Evolutionary conservation across 257 asterid species (phyloP).

Genomic region (Jasminum sambac): DNA sequence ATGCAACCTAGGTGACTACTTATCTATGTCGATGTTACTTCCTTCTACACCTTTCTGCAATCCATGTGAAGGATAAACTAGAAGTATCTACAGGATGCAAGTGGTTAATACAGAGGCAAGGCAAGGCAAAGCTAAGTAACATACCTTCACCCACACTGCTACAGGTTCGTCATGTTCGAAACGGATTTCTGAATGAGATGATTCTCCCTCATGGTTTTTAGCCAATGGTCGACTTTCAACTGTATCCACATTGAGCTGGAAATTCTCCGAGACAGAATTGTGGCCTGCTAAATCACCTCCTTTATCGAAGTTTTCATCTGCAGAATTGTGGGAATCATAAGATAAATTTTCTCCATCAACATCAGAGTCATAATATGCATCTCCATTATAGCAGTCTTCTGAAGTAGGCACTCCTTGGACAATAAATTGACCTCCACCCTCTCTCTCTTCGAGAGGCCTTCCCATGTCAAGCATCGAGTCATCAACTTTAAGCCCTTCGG

Average conservation of each 20-base stretch:
- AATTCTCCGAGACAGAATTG: conserved; percentile 33
- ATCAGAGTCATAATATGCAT: conserved; percentile 49
- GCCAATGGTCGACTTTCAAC: conserved; percentile 40
- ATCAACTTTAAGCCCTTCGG: conserved; percentile 43
- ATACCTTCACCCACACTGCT: conserved; percentile 99
- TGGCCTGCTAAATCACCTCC: conserved; percentile 50
- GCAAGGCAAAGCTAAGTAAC: conserved; percentile 14
- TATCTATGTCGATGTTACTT: background rate
- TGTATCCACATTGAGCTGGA: conserved; percentile 34
- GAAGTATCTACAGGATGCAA: conserved; percentile 4
- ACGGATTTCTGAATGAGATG: conserved; percentile 41
- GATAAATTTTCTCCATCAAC: conserved; percentile 53
- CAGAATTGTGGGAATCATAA: conserved; percentile 59
- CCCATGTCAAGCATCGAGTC: conserved; percentile 35
- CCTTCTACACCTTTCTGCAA: conserved; percentile 8
- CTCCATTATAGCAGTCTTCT: conserved; percentile 47
- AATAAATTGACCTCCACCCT: conserved; percentile 42
- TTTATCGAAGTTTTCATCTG: conserved; percentile 51
- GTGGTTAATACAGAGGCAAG: conserved; percentile 4
- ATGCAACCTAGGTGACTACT: background rate
- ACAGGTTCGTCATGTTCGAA: conserved; percentile 69
- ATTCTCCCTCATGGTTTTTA: conserved; percentile 43
- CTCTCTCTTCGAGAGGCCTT: conserved; percentile 44
- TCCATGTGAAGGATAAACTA: conserved; percentile 9
- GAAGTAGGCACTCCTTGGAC: conserved; percentile 50